phyloP scores from a whole-genome alignment of 768 basidiomycete species.

The Epithele typhae region DNA sequence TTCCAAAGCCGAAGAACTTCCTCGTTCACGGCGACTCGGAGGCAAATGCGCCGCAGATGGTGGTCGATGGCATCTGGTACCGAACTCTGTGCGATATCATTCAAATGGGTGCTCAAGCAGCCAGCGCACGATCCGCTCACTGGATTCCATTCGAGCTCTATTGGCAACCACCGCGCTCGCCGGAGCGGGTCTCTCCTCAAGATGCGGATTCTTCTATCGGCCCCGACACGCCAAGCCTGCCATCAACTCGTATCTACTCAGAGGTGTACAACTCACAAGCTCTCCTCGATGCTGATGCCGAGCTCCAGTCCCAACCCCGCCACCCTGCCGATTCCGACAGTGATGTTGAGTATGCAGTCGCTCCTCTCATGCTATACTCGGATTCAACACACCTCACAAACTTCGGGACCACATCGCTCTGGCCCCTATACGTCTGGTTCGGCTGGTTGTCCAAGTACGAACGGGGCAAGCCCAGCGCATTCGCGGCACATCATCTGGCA shows the following conservation, averaged over 20 bases:
- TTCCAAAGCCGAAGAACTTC: conserved; percentile 15
- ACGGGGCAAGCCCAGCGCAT: conserved; percentile 23
- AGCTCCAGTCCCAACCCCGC: conserved; percentile 2
- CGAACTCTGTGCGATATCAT: conserved; percentile 15
- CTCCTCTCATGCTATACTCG: conserved; percentile 22
- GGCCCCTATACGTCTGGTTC: conserved; percentile 39
- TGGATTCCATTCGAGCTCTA: conserved; percentile 4
- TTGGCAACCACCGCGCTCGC: background rate
- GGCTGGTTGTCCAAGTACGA: conserved; percentile 41
- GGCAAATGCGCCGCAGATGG: conserved; percentile 25
- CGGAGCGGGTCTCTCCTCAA: background rate
- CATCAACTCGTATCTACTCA: too few relatives aligned
- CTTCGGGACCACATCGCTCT: conserved; percentile 26
- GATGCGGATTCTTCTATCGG: too few relatives aligned
- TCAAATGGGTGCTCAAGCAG: conserved; percentile 1
- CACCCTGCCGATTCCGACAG: background rate
- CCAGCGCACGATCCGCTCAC: background rate
- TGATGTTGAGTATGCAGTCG: conserved; percentile 1
- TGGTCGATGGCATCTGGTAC: conserved; percentile 26
- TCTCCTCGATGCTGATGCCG: conserved; percentile 11
- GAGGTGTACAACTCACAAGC: conserved; percentile 14
- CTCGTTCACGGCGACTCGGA: conserved; percentile 12
- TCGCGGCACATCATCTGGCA: conserved; percentile 36
- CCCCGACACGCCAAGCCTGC: too few relatives aligned
- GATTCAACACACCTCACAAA: conserved; percentile 26